Base-by-base conservation (phyloP, 116 monocot species). In the Dioscorea cayenensis region DNA sequence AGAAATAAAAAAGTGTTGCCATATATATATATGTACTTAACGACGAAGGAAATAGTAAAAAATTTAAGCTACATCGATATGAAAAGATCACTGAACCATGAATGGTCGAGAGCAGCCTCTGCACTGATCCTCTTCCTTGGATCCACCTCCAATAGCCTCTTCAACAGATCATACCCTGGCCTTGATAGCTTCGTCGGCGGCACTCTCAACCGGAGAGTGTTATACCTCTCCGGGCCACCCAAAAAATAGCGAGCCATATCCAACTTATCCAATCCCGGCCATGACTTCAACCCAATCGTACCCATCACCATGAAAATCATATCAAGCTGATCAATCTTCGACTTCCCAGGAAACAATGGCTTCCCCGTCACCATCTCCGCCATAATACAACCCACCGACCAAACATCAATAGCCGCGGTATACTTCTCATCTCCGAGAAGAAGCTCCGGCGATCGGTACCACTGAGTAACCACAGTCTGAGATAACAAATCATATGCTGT, bases 361-460 rank as follows among this genome's bases (percentile, higher is more conserved):
- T 25, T 18, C 55, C 20, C 37, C 19, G 19, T 2, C 5, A 61
- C 36, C 20, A 32, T 35, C 71, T 71, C 71, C 37, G 71, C 71
- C 71, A 60, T 36, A 12, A 71, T 61, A 37, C 71, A 71, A 0
- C 71, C 71, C 4, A 61, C 25, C 3, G 71, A 19, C 71, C 71
- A 71, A 20, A 61, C 14, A 61, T 71, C 71, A 4, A 71, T 14
- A 10, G 20, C 17, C 5, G 60, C 14, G 12, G 59, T 27, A 60
- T 71, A 71, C 19, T 61, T 55, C 37, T 3, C 6, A 6, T 36
- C 17, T 9, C 71, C 71, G 36, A 71, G 61, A 32, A 70, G 21
- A 19, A 61, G 20, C 60, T 37, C 60, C 60, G 60, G 36, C 21
- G 37, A 16, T 19, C 17, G 17, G 3, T 71, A 60, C 71, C 71